Conservation (phyloP, 1,284 basidiomycete genomes). For the Cutaneotrichosporon mucoides region DNA sequence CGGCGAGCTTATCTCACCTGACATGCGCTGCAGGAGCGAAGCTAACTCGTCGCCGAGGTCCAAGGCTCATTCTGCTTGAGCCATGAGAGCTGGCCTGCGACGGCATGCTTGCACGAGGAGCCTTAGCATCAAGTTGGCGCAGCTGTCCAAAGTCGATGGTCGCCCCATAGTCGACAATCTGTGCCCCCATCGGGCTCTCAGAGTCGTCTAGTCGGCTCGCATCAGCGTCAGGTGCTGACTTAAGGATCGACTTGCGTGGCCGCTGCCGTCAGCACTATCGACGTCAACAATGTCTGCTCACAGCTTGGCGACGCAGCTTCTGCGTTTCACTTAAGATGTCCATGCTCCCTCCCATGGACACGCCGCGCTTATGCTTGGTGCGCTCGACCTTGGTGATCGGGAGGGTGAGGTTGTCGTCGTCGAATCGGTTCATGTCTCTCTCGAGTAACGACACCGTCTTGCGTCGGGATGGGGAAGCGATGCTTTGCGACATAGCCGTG, state of each 20-base stretch:
- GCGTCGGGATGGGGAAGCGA: conserved; percentile 14
- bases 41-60: conserved; percentile 66
- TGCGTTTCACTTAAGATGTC: conserved; percentile 8
- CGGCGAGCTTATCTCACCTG: conserved; percentile 42
- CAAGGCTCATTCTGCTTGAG: conserved; percentile 52
- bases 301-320: conserved; percentile 3
- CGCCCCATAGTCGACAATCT: background rate
- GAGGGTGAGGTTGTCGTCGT: conserved; percentile 24
- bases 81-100: background rate
- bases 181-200: background rate
- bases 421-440: conserved; percentile 25
- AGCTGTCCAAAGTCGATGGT: conserved; percentile 34
- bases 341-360: conserved; percentile 24
- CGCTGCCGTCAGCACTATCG: conserved; percentile 17
- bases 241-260: conserved; percentile 39
- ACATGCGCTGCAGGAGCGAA: conserved; percentile 70
- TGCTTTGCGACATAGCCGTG: too few relatives aligned
- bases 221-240: conserved; percentile 2
- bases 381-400: conserved; percentile 16
- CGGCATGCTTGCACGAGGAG: conserved; percentile 13
- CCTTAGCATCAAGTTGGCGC: background rate
- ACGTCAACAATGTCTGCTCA: background rate
- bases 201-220: too few relatives aligned
- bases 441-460: conserved; percentile 30
- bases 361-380: conserved; percentile 20